Evolutionary conservation across 345 rosid genomes (phyloP).

Genomic region (Murraya koenigii): DNA sequence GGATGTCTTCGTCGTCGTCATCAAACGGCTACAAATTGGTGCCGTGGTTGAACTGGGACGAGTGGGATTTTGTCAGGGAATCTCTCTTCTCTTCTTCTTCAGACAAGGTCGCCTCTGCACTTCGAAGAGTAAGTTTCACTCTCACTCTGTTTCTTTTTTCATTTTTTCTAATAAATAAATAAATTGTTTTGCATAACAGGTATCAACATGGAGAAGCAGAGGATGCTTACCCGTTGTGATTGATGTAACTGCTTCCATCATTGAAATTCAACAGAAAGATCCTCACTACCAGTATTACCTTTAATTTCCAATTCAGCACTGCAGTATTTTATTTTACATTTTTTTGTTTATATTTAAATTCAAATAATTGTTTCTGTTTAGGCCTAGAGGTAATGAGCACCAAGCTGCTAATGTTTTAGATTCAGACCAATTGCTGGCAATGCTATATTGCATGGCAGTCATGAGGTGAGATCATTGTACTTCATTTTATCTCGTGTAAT

Average conservation of each 20-base stretch:
- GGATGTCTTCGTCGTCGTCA: conserved; percentile 21
- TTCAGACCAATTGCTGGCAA: conserved; percentile 73
- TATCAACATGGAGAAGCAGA: conserved; percentile 80
- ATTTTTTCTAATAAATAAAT: neutral
- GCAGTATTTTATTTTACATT: neutral
- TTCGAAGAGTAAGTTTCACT: conserved; percentile 52
- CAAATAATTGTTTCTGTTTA: neutral
- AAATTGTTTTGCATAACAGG: conserved; percentile 29
- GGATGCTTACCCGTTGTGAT: conserved; percentile 77
- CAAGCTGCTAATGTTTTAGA: conserved; percentile 39
- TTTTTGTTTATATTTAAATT: neutral
- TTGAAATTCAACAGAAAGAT: conserved; percentile 80
- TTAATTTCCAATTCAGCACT: neutral
- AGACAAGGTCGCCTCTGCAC: conserved; percentile 45
- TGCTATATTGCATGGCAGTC: conserved; percentile 81
- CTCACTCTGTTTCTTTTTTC: neutral
- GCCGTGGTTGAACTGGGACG: conserved; percentile 92
- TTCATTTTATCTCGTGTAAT: neutral
- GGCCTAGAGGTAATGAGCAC: conserved; percentile 54
- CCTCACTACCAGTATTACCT: conserved; percentile 54
- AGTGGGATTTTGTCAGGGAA: conserved; percentile 81
- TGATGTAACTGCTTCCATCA: conserved; percentile 78
- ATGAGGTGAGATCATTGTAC: conserved; percentile 54
- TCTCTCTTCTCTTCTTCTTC: conserved; percentile 79
- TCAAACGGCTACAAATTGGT: conserved; percentile 57